These are phyloP conservation scores for Aspergillus sparsus DNA, from an alignment of 495 filamentous ascomycete genomes.

Conservation along the genomic window DNA sequence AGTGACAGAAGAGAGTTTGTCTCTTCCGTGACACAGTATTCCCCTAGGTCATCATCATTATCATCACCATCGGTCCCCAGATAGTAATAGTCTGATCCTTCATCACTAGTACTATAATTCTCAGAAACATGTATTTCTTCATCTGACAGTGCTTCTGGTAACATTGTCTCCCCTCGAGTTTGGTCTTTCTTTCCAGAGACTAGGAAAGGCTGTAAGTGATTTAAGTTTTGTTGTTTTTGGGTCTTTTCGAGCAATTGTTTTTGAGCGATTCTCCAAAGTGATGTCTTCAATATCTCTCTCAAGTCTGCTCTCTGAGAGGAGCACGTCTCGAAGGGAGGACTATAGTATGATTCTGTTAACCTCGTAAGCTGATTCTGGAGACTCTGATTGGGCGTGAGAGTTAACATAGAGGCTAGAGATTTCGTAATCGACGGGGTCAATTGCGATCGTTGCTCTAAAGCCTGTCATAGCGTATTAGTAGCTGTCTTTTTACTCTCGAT, in stretches of 20 bases:
- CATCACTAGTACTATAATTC: neutral
- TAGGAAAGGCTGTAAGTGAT: neutral
- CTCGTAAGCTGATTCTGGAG: slow-evolving; percentile 19
- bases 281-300: slow-evolving; percentile 22
- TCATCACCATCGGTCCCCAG: slow-evolving; percentile 4
- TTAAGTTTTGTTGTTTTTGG: slow-evolving; percentile 14
- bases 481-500: neutral
- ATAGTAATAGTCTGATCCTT: slow-evolving; percentile 10
- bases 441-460: slow-evolving; percentile 40
- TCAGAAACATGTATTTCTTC: slow-evolving; percentile 1
- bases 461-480: slow-evolving; percentile 26
- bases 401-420: slow-evolving; percentile 35
- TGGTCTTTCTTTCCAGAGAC: neutral
- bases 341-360: slow-evolving; percentile 2
- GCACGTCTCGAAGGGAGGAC: neutral
- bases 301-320: neutral
- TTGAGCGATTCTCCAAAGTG: slow-evolving; percentile 36
- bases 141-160: slow-evolving; percentile 2
- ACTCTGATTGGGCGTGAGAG: slow-evolving; percentile 17
- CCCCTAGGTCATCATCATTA: no score
- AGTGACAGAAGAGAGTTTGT: neutral
- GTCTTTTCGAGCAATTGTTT: slow-evolving; percentile 21
- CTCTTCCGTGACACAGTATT: neutral
- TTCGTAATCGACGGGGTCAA: slow-evolving; percentile 40
- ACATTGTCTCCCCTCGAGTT: neutral